Base-by-base conservation (phyloP, 176 grass and related monocot species). In the Ensete glaucum region DNA sequence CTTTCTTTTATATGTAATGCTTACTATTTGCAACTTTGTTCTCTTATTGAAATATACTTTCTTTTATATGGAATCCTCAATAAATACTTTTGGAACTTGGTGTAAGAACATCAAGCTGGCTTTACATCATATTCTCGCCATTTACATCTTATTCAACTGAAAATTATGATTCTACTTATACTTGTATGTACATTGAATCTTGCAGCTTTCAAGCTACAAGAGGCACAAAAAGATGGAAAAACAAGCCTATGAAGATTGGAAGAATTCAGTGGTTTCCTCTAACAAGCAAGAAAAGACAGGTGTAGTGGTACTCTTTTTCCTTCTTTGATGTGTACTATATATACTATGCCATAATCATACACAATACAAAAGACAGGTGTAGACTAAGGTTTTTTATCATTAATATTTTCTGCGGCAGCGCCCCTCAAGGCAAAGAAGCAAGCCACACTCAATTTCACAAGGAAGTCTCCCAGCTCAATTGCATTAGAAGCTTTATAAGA, bases 201-300 rank as follows among this genome's bases (percentile, higher is more conserved):
- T 27, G 20, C 86, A 99, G 95, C 73, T 99, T 66, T 84, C 88
- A 4, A 87, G 83, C 56, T 85, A 99, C 82, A 99, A 99, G 74
- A 91, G 91, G 52, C 95, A 83, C 29, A 99, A 94, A 80, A 84
- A 89, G 80, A 87, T 89, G 81, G 86, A 91, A 27, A 99, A 94
- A 57, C 27, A 87, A 67, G 84, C 75, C 7, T 94, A 99, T 67
- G 76, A 94, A 15, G 65, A 91, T 7, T 99, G 95, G 91, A 99
- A 94, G 69, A 84, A 85, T 13, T 75, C 88, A 11, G 95, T 91
- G 78, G 51, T 99, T 68, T 94, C 88, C 10, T 83, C 91, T 52
- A 99, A 91, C 73, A 84, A 91, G 77, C 71, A 89, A 80, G 72
- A 56, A 22, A 89, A 87, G 26, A 64, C 80, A 91, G 95, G 95